A percentile compares a stretch with the other conserved stretches of the same genome.
phyloP scores from a whole-genome alignment of 2,329 filamentous ascomycete species.

The Thermothelomyces thermophilus region DNA sequence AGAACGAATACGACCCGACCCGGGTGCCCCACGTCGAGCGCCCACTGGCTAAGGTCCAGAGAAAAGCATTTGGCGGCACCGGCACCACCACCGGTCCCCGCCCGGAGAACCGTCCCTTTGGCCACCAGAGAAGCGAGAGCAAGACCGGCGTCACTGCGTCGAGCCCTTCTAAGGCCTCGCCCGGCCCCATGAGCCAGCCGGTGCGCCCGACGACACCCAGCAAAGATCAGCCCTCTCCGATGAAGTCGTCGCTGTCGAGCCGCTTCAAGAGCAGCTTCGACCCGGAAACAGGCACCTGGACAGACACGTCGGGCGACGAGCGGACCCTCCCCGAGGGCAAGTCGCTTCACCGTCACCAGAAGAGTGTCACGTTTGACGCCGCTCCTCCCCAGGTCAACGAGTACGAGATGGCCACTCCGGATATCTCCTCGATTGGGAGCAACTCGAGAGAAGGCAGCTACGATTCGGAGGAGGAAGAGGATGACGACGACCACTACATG shows the following conservation, averaged over 20 bases:
- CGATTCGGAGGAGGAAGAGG: conserved; percentile 72
- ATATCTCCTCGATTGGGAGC: conserved; percentile 84
- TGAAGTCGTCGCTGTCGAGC: conserved; percentile 76
- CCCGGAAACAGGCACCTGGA: conserved; percentile 61
- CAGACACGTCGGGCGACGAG: conserved; percentile 55
- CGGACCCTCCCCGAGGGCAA: conserved; percentile 57
- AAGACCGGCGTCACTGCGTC: conserved; percentile 53
- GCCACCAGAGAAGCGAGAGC: conserved; percentile 50
- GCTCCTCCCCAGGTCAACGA: conserved; percentile 93
- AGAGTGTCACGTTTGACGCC: conserved; percentile 95
- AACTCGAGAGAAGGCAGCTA: conserved; percentile 91
- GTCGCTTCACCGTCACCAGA: conserved; percentile 73
- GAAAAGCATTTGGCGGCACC: conserved; percentile 59
- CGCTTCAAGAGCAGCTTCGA: conserved; percentile 64
- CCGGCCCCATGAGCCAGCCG: conserved; percentile 31
- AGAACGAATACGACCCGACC: conserved; percentile 84
- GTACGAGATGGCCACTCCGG: conserved; percentile 96
- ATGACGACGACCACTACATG: conserved; percentile 54
- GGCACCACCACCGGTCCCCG: conserved; percentile 48
- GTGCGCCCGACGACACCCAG: conserved; percentile 46
- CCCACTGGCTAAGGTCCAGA: conserved; percentile 70
- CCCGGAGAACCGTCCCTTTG: conserved; percentile 41
- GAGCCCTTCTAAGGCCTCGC: conserved; percentile 44
- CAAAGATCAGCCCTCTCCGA: conserved; percentile 69
- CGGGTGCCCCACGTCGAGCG: conserved; percentile 72